phyloP scores from a whole-genome alignment of 2,329 filamentous ascomycete genomes.

The Aureobasidium lini region DNA sequence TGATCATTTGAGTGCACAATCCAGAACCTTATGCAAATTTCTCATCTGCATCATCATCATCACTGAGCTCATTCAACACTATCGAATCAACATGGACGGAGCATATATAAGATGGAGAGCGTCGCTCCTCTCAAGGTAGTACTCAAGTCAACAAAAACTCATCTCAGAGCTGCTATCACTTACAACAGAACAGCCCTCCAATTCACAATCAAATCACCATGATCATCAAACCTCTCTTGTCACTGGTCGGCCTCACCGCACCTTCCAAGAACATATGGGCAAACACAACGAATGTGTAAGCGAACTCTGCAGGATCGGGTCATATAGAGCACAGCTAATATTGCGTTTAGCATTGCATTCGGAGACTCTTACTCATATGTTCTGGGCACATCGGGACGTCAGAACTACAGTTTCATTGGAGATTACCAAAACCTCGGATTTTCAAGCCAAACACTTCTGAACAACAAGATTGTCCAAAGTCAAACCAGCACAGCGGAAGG shows the following conservation, averaged over 20 bases:
- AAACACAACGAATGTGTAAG: not conserved
- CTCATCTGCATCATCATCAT: not conserved
- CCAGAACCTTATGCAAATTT: not conserved
- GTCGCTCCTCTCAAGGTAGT: not conserved
- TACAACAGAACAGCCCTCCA: not conserved
- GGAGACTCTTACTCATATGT: slow-evolving; percentile 48
- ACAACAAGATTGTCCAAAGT: slow-evolving; percentile 46
- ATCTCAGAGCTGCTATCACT: not conserved
- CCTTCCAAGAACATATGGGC: not conserved
- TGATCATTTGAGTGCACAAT: not conserved
- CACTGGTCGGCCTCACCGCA: not conserved
- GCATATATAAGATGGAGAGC: not conserved
- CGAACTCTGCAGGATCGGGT: not conserved
- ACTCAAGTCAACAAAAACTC: not conserved
- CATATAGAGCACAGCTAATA: not conserved
- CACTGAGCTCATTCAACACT: not conserved
- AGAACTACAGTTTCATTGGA: slow-evolving; percentile 49
- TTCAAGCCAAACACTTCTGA: slow-evolving; percentile 36
- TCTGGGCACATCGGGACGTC: slow-evolving; percentile 43
- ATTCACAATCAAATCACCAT: not conserved
- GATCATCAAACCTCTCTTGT: not conserved
- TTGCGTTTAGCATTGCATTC: slow-evolving; percentile 35
- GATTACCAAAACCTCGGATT: slow-evolving; percentile 41
- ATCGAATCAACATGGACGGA: not conserved
- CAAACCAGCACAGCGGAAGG: slow-evolving; percentile 43